Base-by-base conservation (phyloP, 768 basidiomycete species). In the Hericium coralloides region DNA sequence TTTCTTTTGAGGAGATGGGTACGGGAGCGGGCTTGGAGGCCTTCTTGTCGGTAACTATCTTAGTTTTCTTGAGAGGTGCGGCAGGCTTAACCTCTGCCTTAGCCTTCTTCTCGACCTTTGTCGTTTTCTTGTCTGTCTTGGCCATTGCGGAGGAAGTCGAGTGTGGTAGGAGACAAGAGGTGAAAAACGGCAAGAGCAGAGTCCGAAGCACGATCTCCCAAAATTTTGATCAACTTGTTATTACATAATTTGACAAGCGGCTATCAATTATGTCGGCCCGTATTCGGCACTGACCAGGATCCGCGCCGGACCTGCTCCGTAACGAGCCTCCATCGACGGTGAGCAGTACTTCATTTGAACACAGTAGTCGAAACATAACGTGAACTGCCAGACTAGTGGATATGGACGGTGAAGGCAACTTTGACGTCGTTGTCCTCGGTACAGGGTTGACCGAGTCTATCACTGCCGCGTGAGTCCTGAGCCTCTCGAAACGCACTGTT, bases 381-480 rank as follows among this genome's bases (percentile, higher is more conserved):
- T 31, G 31, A 31, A 31, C 10, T 9, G 7, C 8, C 31, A 31
- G 10, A 31, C 31, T 9, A 31, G 31, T 31, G 31, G 10, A 31
- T 20, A 45, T 57, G 41, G 57, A 61, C 20, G 20, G 45, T 4
- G 62, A 63, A n/a, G 59, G 59, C 2, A 71, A 75, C 38, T 87
- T 89, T 60, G 87, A 92, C 60, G 80, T 81, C 31, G 74, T 87
- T 39, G 73, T 91, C 41, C 68, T 90, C 49, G 88, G 89, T 4
- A 91, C 89, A n/a, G 89, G 87, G 1, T 73, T 98, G 4, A 78
- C 86, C 38, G 86, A 95, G 66, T 92, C 92, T 12, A 91, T 98
- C 38, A 70, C 80, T 52, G 91, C 94, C 62, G 92, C 94, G 92
- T 95, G 73, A 81, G 91, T 72, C 53, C 50, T 20, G 26, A 52